These are phyloP conservation scores for Orbilia ellipsospora DNA, from an alignment of 2,329 filamentous ascomycete species.

Conservation along the genomic window DNA sequence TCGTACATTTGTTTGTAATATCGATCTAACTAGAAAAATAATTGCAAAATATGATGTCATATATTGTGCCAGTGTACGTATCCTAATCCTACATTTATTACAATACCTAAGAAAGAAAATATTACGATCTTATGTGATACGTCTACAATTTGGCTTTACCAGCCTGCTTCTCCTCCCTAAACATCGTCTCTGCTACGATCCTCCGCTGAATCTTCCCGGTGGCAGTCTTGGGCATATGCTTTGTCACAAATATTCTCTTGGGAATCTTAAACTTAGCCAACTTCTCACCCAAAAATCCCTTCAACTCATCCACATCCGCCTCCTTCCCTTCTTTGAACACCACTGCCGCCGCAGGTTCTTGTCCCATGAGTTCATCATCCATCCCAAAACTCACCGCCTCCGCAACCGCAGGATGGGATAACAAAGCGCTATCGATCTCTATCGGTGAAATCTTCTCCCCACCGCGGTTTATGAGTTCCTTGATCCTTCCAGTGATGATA, in stretches of 20 bases:
- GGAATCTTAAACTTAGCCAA: constrained; percentile 87
- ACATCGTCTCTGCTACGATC: constrained; percentile 87
- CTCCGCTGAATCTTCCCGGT: constrained; percentile 88
- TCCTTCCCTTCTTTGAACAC: constrained; percentile 75
- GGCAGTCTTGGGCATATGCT: constrained; percentile 89
- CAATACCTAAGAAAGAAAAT: no score
- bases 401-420: constrained; percentile 76
- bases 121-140: no score
- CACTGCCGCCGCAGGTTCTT: constrained; percentile 81
- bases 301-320: constrained; percentile 71
- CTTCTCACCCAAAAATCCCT: constrained; percentile 74
- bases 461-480: constrained; percentile 91
- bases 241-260: constrained; percentile 84
- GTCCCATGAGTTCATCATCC: constrained; percentile 82
- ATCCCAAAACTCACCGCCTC: constrained; percentile 88
- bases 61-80: no score
- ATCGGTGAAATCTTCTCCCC: constrained; percentile 91
- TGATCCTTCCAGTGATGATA: constrained; percentile 89
- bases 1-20: no score
- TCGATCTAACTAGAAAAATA: no score
- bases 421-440: constrained; percentile 83
- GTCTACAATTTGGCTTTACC: constrained; percentile 67
- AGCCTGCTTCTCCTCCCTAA: constrained; percentile 71
- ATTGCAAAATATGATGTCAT: no score
- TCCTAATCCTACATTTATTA: no score